Percentiles rank a stretch among this genome's conserved stretches.
These are phyloP conservation scores for Claviceps sorghi DNA, from an alignment of 2,329 filamentous ascomycete species.

Conservation along the genomic window DNA sequence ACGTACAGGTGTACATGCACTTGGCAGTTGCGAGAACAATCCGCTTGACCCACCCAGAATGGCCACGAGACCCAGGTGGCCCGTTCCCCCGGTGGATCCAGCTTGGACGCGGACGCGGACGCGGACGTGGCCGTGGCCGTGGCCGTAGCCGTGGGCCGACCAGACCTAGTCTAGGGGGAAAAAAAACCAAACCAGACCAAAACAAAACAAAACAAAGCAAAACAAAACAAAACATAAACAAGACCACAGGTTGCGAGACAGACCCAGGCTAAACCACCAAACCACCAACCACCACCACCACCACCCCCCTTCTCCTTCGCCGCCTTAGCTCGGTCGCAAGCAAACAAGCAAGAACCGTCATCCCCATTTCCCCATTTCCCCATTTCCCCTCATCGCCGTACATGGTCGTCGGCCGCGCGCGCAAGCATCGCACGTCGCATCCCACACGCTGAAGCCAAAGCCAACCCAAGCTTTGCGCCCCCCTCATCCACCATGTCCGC, in stretches of 20 bases:
- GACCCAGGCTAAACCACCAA: no score
- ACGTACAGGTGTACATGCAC: no score
- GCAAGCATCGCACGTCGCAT: not conserved
- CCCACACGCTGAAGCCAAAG: no score
- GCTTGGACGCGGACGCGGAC: not conserved
- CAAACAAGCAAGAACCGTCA: not conserved
- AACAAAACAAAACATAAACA: no score
- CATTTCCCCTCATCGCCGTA: not conserved
- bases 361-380: no score
- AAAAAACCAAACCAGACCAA: not conserved
- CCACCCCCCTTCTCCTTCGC: not conserved
- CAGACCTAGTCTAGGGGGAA: no score
- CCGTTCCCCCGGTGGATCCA: not conserved
- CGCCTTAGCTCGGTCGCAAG: not conserved
- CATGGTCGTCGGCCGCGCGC: not conserved
- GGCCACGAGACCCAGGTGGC: not conserved
- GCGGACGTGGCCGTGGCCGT: not conserved
- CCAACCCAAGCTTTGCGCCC: not conserved
- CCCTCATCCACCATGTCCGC: conserved; percentile 12
- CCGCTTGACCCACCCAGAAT: no score
- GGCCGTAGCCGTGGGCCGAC: no score
- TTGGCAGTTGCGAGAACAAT: no score
- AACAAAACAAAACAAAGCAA: no score
- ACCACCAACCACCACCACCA: not conserved
- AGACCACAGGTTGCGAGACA: no score